phyloP scores from a whole-genome alignment of 768 basidiomycete species.

The Suillus luteus region DNA sequence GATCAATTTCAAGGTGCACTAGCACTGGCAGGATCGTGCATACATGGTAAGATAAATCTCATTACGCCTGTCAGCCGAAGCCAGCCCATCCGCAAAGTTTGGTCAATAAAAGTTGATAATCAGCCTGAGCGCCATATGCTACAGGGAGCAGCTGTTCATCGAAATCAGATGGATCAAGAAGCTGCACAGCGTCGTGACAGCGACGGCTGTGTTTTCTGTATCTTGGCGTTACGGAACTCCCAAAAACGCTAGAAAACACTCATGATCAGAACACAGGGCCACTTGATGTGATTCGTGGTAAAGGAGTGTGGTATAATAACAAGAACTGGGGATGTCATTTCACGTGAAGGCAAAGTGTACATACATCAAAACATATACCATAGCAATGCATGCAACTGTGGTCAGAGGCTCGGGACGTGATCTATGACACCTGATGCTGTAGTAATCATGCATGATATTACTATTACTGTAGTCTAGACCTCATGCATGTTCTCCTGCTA shows the following conservation, averaged over 20 bases:
- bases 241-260: not conserved
- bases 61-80: not conserved
- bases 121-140: not conserved
- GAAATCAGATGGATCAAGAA: not conserved
- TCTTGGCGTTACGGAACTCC: not conserved
- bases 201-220: not conserved
- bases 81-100: not conserved
- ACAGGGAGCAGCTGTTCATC: not conserved
- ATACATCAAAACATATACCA: conserved; percentile 13
- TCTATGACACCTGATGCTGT: conserved; percentile 15
- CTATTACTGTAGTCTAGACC: no score
- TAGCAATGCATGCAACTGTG: conserved; percentile 3
- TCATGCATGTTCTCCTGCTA: no score
- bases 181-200: no score
- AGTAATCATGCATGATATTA: no score
- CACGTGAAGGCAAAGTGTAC: conserved; percentile 16
- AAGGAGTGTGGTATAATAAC: not conserved
- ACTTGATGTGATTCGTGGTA: not conserved
- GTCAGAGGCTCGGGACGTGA: not conserved
- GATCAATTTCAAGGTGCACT: not conserved
- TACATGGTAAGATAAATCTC: not conserved
- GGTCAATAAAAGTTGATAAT: not conserved
- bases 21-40: not conserved
- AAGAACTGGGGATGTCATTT: not conserved
- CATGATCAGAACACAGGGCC: not conserved